phyloP scores from a whole-genome alignment of 169 alveolate species.

The Eimeria falciformis region DNA sequence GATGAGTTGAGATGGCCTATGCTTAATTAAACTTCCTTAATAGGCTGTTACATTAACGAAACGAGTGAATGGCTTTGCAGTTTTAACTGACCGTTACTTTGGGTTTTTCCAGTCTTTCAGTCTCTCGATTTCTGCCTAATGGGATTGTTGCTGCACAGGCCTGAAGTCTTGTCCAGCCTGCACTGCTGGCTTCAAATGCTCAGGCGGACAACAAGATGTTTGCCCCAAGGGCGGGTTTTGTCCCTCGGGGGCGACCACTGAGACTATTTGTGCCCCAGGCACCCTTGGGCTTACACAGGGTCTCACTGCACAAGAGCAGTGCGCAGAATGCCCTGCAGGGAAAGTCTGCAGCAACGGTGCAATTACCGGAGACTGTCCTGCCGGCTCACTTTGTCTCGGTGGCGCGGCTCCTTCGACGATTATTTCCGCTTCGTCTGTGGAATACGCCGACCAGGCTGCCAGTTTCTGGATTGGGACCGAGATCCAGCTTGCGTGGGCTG shows the following conservation, averaged over 20 bases:
- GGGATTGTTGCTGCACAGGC: constrained; percentile 12
- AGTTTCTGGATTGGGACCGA: constrained; percentile 41
- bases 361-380: constrained; percentile 22
- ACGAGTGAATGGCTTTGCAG: too few species aligned
- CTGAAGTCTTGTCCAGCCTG: constrained; percentile 20
- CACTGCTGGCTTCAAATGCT: constrained; percentile 34
- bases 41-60: too few species aligned
- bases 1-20: too few species aligned
- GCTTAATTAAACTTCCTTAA: too few species aligned
- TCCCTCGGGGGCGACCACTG: constrained; percentile 40
- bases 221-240: constrained; percentile 46
- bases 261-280: constrained; percentile 22
- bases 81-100: too few species aligned
- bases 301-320: constrained; percentile 37
- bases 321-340: constrained; percentile 72
- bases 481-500: constrained; percentile 37
- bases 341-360: constrained; percentile 12
- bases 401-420: constrained; percentile 51
- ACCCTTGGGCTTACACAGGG: constrained; percentile 7
- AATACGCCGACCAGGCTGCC: neutral
- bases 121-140: neutral
- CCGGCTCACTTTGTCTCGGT: constrained; percentile 33
- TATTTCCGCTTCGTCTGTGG: neutral
- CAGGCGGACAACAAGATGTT: too few species aligned
- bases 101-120: too few species aligned